Percentiles rank a stretch among this genome's conserved stretches.
Evolutionary conservation across 2,329 filamentous ascomycete genomes (phyloP).

Genomic region (Fusarium sp.): DNA sequence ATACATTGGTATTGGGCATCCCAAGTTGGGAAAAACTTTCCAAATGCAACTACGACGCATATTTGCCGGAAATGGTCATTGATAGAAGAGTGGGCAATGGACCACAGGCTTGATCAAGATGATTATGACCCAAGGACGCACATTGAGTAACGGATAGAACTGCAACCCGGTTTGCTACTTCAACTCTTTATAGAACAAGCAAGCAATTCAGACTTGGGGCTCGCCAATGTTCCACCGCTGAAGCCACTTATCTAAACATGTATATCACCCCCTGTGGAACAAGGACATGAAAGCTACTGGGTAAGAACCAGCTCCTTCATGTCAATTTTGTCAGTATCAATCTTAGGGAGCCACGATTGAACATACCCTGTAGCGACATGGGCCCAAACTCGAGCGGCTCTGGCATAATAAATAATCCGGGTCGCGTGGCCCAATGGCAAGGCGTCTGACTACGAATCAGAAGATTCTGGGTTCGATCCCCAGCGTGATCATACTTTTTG

Average conservation of each 20-base stretch:
- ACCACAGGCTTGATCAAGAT: background rate
- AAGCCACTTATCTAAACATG: background rate
- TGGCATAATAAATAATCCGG: background rate
- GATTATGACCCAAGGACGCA: background rate
- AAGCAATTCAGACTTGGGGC: background rate
- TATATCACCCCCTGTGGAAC: background rate
- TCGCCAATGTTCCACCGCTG: background rate
- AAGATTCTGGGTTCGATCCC: constrained; percentile 36
- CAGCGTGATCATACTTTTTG: constrained; percentile 18
- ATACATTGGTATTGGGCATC: background rate
- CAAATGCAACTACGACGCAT: background rate
- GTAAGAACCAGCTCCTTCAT: background rate
- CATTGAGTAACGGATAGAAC: background rate
- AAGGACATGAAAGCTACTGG: background rate
- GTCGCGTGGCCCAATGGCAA: constrained; percentile 33
- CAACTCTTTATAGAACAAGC: background rate
- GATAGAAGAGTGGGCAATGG: background rate
- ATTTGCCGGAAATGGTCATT: background rate
- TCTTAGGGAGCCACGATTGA: background rate
- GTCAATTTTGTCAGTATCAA: background rate
- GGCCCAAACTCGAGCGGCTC: fast-evolving
- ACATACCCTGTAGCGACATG: background rate
- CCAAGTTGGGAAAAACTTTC: background rate
- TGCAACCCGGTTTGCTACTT: background rate
- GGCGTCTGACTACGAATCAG: constrained; percentile 36